Evolutionary conservation across 2,329 filamentous ascomycete genomes (phyloP), one percentile per base, ranked within the genome.

Genomic region (Aspergillus sp.): DNA sequence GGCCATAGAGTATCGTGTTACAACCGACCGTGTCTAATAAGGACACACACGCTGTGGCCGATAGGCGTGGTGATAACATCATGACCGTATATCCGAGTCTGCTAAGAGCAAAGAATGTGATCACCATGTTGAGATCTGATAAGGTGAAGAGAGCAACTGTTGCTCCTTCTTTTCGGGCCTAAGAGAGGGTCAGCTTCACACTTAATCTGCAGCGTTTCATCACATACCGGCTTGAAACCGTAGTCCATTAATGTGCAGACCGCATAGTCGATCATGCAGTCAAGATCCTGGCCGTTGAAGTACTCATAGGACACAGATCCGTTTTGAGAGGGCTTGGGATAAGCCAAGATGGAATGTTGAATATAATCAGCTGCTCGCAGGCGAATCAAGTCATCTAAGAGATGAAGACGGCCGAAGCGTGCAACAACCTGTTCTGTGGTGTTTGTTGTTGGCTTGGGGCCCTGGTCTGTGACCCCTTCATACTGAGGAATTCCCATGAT

Each of bases 51-150:
- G 79, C 79, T 1, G 72, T 66, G 1, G 75, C 67, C 10, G 78
- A 76, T 5, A 82, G 69, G 21, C 80, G 76, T 32, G 77, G 76
- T 3, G 79, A 82, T 25, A 81, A 67, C 57, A 76, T 77, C 69
- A 82, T 73, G 6, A 77, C 71, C 12, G 74, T 78, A 58, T 78
- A 80, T 25, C 79, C 80, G 5, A 81, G 63, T n/a, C 79, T 72
- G 58, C 75, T 78, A 8, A 82, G 68, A 9, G 79, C 80, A 54
- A 81, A 80, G 50, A 80, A 75, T 6, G 76, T 74, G 56, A 80
- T 63, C 7, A 80, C 71, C 69, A 78, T 81, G 13, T 75, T 73
- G 4, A 81, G 65, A 53, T 81, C 76, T 0, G 80, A 80, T 10
- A 70, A 66, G 0, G 77, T 76, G 38, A 80, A 72, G 4, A 81